Evolutionary conservation across 2,329 filamentous ascomycete species (phyloP).

Genomic region (Diplodia mutila): DNA sequence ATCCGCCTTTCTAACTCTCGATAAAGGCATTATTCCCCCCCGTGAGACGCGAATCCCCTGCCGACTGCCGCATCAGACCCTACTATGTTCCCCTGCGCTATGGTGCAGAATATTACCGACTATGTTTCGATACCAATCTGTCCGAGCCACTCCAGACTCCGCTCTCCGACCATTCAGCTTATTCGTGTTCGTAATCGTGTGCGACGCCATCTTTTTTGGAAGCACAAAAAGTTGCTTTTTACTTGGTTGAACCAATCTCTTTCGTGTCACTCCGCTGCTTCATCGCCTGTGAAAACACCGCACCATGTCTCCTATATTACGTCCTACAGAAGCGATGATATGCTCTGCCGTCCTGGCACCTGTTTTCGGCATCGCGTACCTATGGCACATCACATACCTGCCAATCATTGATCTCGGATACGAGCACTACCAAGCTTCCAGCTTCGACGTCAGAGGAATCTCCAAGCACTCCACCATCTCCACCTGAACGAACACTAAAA

Average conservation of each 20-base stretch:
- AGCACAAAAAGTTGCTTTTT: not conserved
- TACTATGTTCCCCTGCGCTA: too few relatives aligned
- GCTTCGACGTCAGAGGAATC: conserved; percentile 46
- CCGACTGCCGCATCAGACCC: not conserved
- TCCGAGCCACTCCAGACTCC: too few relatives aligned
- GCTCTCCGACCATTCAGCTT: not conserved
- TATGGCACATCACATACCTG: conserved; percentile 29
- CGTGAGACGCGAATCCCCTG: not conserved
- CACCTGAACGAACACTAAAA: conserved; percentile 28
- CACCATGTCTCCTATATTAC: not conserved
- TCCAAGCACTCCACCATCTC: too few relatives aligned
- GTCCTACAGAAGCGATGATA: not conserved
- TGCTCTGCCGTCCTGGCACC: not conserved
- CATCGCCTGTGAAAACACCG: not conserved
- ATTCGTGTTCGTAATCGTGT: conserved; percentile 10
- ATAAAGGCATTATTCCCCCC: not conserved
- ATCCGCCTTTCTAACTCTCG: not conserved
- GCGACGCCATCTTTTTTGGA: not conserved
- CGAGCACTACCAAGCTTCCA: conserved; percentile 53
- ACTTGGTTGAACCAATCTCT: not conserved
- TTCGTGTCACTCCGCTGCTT: not conserved
- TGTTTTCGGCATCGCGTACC: not conserved
- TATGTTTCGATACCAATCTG: too few relatives aligned
- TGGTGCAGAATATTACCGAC: too few relatives aligned
- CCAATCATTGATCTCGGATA: conserved; percentile 60